Base-by-base conservation (phyloP, 2,329 filamentous ascomycete genomes). In the Xylaria hypoxylon region DNA sequence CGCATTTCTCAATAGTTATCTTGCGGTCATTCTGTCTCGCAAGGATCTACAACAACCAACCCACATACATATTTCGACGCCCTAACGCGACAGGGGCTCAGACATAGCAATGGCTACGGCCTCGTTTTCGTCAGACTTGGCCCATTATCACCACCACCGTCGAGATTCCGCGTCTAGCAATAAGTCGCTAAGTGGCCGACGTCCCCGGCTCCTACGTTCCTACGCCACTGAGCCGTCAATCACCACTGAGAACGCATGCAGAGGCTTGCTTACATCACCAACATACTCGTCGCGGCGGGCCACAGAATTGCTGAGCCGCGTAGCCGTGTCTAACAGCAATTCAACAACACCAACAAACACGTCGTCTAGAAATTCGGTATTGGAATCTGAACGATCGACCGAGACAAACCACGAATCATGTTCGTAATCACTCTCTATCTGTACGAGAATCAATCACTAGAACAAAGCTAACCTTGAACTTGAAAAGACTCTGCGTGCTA, bases 191-290 rank as follows among this genome's bases (percentile, higher is more conserved):
- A 74, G 76, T 63, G 77, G 80, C 64, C 80, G 84, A 69, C 81
- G 86, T 65, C 87, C 87, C 40, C 82, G 83, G 57, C 80, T 89
- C 47, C 79, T 88, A 48, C 81, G 87, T 65, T 84, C 86, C 31
- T 82, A 81, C 60, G 84, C 83, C 35, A 89, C 86, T 11, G 86
- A 86, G 67, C 86, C 87, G 3, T 87, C 85, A 31, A 83, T 89
- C 70, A 88, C 85, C 13, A 82, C 84, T 4, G 86, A 85, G 35
- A 86, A 84, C 70, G 83, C 83, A 38, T 85, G 83, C 67, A 80
- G 83, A 59, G 83, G 84, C 62, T 80, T 86, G 44, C 77, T 87
- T 50, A 82, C 83, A 24, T 65, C 68, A 28, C 61, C 63, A 15
- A 83, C 78, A 58, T 81, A 83, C 67, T 80, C 82, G 11, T 80